Evolutionary conservation across 164 flowering plant genomes (phyloP), one percentile per base, ranked within the genome.

Genomic region (Santalum album): DNA sequence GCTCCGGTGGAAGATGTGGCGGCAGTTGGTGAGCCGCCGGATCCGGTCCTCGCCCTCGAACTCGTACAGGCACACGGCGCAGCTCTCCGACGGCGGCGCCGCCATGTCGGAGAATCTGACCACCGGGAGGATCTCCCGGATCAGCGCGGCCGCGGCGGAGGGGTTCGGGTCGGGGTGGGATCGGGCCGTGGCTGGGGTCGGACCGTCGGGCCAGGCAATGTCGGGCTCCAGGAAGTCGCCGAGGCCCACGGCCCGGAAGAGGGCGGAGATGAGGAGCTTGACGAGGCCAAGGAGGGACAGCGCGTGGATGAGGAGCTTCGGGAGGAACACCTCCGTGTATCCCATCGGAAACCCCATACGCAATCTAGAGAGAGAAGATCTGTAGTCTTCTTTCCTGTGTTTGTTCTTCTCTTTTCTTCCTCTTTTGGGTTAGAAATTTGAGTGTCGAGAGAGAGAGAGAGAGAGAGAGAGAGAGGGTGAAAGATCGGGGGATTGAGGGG

Each of bases 21-120:
- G 55, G 70, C 95, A 86, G 53, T 80, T 82, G 1, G 64, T 55
- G 57, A 84, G 70, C 62, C 64, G 69, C 25, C 90, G 65, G 74
- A 80, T 76, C 69, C 84, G 83, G n/a, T 82, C 81, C 1, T 56
- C 57, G 3, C 38, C 63, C 23, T 66, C 75, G 60, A 86, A 84
- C 56, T 86, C 90, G 71, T 75, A 73, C 54, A 85, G 60, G 43
- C 92, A 84, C 1, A 84, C 87, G 15, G 87, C 87, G 58, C 90
- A 81, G 59, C 64, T 59, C 32, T 84, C 87, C 6, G 77, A 67
- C 25, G 67, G 71, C 51, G 9, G 42, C 46, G 7, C 12, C 54
- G 16, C 56, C 22, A 78, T 62, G 25, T 82, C 86, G 15, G 76
- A 52, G 68, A 72, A 77, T 57, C 59, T 70, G 25, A 77, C 71